phyloP scores from a whole-genome alignment of 2,329 filamentous ascomycete genomes.

The Coleophoma cylindrospora region DNA sequence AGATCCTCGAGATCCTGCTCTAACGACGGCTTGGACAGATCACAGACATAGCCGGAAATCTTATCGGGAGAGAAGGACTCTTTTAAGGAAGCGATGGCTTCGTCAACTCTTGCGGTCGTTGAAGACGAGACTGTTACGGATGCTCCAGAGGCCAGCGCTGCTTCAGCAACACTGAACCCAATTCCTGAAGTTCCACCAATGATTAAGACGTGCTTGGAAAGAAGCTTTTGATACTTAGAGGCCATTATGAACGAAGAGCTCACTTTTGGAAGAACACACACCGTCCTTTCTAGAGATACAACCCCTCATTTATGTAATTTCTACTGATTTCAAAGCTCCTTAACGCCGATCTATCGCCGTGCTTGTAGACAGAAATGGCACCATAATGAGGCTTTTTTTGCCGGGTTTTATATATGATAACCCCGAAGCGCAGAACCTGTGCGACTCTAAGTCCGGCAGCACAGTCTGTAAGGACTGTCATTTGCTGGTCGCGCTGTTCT shows the following conservation, averaged over 20 bases:
- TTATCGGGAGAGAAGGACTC: constrained; percentile 1
- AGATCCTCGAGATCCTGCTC: constrained; percentile 30
- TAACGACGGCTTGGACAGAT: constrained; percentile 3
- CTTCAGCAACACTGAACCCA: constrained; percentile 56
- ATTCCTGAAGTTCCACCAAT: constrained; percentile 62
- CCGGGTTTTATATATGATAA: too few relatives aligned
- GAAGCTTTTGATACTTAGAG: not conserved
- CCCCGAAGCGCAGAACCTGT: too few relatives aligned
- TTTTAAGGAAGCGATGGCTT: constrained; percentile 30
- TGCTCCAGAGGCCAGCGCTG: constrained; percentile 47
- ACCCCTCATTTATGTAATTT: too few relatives aligned
- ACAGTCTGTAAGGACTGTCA: too few relatives aligned
- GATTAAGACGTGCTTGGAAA: constrained; percentile 39
- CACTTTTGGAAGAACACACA: too few relatives aligned
- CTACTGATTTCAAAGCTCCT: too few relatives aligned
- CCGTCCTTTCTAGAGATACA: too few relatives aligned
- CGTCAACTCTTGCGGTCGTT: constrained; percentile 34
- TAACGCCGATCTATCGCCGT: too few relatives aligned
- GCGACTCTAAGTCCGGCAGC: too few relatives aligned
- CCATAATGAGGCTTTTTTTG: too few relatives aligned
- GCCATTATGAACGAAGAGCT: not conserved
- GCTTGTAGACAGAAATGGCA: too few relatives aligned
- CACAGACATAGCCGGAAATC: constrained; percentile 7
- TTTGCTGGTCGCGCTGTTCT: too few relatives aligned
- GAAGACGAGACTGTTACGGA: constrained; percentile 42